Evolutionary conservation across 371 early-diverging fungal genomes (phyloP).

Genomic region (Phascolomyces articulosus): DNA sequence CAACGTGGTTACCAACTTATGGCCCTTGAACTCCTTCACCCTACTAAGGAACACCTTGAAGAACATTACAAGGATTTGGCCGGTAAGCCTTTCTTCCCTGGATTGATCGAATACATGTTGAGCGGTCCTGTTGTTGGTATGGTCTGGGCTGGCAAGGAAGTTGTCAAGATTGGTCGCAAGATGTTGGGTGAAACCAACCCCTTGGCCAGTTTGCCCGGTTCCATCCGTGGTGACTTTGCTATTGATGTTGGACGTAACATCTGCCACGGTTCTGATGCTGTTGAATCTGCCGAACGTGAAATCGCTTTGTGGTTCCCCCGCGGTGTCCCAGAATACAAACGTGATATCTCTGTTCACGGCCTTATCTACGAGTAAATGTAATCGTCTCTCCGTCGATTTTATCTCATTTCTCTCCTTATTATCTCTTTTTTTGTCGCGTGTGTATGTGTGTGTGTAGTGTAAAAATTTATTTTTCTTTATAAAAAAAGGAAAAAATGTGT

Average conservation of each 20-base stretch:
- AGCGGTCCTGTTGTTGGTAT: conserved; percentile 93
- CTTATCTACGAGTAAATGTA: conserved; percentile 81
- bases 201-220: conserved; percentile 93
- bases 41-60: conserved; percentile 79
- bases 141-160: conserved; percentile 98
- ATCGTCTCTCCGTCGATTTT: no score
- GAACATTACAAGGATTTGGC: conserved; percentile 97
- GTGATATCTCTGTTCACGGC: conserved; percentile 59
- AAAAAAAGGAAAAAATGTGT: neutral
- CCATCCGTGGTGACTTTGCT: conserved; percentile 99
- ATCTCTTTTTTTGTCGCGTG: neutral
- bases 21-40: conserved; percentile 84
- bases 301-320: conserved; percentile 98
- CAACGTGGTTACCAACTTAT: conserved; percentile 82
- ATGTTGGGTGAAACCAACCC: conserved; percentile 97
- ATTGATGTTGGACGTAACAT: conserved; percentile 93
- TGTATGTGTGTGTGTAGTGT: conserved; percentile 1
- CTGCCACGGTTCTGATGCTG: conserved; percentile 99
- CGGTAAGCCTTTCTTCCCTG: conserved; percentile 95
- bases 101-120: conserved; percentile 86
- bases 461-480: neutral
- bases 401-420: neutral
- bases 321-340: conserved; percentile 66
- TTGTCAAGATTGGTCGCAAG: conserved; percentile 95
- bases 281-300: conserved; percentile 97